phyloP scores from a whole-genome alignment of 306 rosid species.

The Quercus rubra region DNA sequence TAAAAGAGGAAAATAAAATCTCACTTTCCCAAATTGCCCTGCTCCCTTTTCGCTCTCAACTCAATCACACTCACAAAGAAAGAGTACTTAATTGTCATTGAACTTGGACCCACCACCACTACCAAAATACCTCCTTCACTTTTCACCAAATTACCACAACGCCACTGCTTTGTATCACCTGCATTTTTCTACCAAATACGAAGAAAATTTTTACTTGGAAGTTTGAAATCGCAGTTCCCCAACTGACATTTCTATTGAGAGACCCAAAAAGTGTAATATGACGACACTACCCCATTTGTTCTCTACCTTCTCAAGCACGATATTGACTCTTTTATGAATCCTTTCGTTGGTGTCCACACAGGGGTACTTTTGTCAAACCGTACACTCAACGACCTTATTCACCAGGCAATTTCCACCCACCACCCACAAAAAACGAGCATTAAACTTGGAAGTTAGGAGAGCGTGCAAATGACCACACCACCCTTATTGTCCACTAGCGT shows the following conservation, averaged over 20 bases:
- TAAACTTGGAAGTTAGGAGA: neutral
- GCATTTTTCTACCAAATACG: neutral
- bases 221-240: neutral
- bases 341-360: neutral
- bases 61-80: neutral
- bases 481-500: neutral
- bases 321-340: constrained; percentile 1
- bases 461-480: neutral
- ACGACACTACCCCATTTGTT: neutral
- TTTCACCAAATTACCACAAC: neutral
- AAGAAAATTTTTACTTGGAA: neutral
- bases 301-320: constrained; percentile 18
- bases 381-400: constrained; percentile 9
- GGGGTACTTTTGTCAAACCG: constrained; percentile 23
- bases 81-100: neutral
- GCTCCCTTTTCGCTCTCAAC: neutral
- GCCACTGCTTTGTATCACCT: neutral
- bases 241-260: too few relatives aligned
- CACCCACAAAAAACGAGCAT: neutral
- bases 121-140: neutral
- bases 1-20: neutral
- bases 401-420: neutral
- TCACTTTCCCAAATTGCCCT: constrained; percentile 9
- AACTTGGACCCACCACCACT: too few relatives aligned
- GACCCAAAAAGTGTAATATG: too few relatives aligned